A percentile compares a stretch with the other conserved stretches of the same genome.
Conservation (phyloP, 108 stramenopile genomes). For the Fragilaria crotonensis region DNA sequence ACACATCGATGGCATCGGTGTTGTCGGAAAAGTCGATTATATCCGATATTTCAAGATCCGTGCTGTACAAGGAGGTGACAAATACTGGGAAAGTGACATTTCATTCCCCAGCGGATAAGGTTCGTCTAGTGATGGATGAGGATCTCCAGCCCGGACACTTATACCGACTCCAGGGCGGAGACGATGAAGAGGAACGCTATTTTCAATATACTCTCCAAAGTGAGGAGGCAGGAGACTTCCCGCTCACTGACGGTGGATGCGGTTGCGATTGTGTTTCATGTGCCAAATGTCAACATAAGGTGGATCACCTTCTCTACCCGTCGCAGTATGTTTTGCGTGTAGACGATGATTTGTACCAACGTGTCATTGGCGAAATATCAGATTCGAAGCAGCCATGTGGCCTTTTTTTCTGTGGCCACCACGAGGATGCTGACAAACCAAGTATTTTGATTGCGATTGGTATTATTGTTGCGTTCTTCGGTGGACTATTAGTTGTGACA, state of each 20-base stretch:
- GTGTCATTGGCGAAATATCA: constrained; percentile 65
- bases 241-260: background rate
- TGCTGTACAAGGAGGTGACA: constrained; percentile 51
- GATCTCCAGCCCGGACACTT: constrained; percentile 24
- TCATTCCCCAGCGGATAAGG: constrained; percentile 52
- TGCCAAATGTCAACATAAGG: constrained; percentile 5
- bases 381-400: constrained; percentile 67
- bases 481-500: background rate
- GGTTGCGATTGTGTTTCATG: constrained; percentile 15
- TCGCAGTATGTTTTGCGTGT: constrained; percentile 50
- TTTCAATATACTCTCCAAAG: constrained; percentile 39
- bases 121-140: constrained; percentile 50
- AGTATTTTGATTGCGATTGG: constrained; percentile 55
- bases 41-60: constrained; percentile 53
- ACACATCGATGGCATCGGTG: background rate
- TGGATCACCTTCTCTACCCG: constrained; percentile 30
- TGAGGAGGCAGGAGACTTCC: constrained; percentile 14
- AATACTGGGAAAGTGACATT: constrained; percentile 40
- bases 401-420: constrained; percentile 82
- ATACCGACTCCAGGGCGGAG: constrained; percentile 31
- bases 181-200: constrained; percentile 27
- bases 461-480: constrained; percentile 38
- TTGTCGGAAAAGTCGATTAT: constrained; percentile 1
- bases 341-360: constrained; percentile 52
- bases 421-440: constrained; percentile 74